Base-by-base conservation (phyloP, 495 filamentous ascomycete species). In the Polyplosphaeria fusca region DNA sequence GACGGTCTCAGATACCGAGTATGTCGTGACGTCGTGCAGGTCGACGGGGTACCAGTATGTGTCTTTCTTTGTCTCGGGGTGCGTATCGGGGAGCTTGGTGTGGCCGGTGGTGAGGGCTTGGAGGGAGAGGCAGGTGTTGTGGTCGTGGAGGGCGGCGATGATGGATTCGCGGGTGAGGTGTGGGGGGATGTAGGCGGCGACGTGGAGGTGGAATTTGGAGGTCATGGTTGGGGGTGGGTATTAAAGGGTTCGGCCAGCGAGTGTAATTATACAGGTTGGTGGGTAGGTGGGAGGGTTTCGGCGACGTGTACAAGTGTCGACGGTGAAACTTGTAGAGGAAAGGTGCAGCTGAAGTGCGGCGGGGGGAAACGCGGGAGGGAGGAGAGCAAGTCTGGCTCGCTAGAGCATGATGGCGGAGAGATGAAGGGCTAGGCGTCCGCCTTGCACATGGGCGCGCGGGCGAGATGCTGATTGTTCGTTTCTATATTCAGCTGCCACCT, bases 11-110 rank as follows among this genome's bases (percentile, higher is more conserved):
- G 47, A 57, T 12, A 65, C 57, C 26, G 52, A 24, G 51, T 61
- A 65, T 11, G 55, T 51, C 12, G 38, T 41, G 24, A 64, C 47
- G 14, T 30, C 39, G 37, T 47, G 27, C 42, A 51, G 35, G 38
- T 60, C 48, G 16, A 27, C 13, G 39, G 60, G 56, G n/a, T 60
- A 55, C 50, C 60, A 65, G 35, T 50, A 61, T n/a, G 56, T 53
- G 27, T 65, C 61, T 46, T 47, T 50, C 24, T 41, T 47, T 4
- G 22, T 35, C 14, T 49, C 61, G 19, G 35, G 42, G 19, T 46
- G 28, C 7, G 39, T 47, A 19, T 41, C 22, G 52, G 56, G 46
- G 4, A 61, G 37, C 35, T 52, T 32, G 13, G 20, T 42, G 43
- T 60, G 46, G 27, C 52, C 47, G 3, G 42, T 44, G 3, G 57